Percentiles rank a stretch among this genome's conserved stretches.
phyloP scores from a whole-genome alignment of 1,284 basidiomycete genomes.

The Leccinum pachyderme region DNA sequence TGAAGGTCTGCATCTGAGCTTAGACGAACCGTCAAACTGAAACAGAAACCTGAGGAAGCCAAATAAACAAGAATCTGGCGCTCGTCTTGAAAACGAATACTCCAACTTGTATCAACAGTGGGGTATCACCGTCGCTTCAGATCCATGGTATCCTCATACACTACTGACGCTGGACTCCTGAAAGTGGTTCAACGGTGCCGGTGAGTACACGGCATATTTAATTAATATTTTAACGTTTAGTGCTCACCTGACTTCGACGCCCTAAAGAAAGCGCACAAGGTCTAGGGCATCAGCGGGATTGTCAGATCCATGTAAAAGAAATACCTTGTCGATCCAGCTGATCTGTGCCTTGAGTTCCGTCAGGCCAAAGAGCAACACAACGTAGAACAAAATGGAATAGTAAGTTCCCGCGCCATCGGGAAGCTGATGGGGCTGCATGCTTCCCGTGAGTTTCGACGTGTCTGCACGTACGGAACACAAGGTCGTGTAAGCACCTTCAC shows the following conservation, averaged over 20 bases:
- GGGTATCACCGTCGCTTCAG: constrained; percentile 6
- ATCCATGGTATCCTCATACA: constrained; percentile 34
- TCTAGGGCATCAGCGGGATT: not conserved
- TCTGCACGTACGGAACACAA: constrained; percentile 20
- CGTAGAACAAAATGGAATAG: constrained; percentile 13
- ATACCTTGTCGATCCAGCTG: constrained; percentile 19
- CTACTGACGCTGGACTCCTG: constrained; percentile 38
- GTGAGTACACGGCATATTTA: not conserved
- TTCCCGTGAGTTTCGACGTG: not conserved
- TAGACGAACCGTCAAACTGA: too few relatives aligned
- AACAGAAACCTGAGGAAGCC: too few relatives aligned
- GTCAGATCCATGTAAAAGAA: not conserved
- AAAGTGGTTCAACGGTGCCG: not conserved
- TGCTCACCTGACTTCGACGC: constrained; percentile 28
- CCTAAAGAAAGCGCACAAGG: constrained; percentile 15
- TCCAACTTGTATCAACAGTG: too few relatives aligned
- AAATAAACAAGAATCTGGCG: too few relatives aligned
- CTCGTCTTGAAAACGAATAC: too few relatives aligned
- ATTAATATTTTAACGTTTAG: too few relatives aligned
- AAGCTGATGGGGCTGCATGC: not conserved
- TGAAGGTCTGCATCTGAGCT: too few relatives aligned
- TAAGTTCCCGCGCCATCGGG: constrained; percentile 5
- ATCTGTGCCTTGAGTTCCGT: constrained; percentile 26
- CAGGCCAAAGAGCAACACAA: constrained; percentile 27
- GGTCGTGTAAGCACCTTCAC: not conserved